Evolutionary conservation across 208 protist genomes (phyloP).

Genomic region (Wallacemonas rigidus): DNA sequence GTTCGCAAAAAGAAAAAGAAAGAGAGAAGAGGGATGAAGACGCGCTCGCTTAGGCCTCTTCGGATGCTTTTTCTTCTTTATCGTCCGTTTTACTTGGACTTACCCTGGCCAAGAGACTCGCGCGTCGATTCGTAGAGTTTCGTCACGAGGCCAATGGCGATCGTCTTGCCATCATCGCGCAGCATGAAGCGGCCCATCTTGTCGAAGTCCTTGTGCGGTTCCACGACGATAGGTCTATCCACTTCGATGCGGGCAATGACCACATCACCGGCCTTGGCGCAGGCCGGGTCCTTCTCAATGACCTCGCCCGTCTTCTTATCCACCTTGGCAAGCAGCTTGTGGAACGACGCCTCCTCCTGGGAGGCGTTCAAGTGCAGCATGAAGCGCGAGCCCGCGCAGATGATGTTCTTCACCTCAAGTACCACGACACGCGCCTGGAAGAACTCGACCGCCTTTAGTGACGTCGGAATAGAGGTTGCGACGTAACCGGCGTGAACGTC

Average conservation of each 20-base stretch:
- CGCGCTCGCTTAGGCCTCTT: too few relatives aligned
- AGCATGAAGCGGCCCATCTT: slow-evolving; percentile 97
- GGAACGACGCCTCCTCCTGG: slow-evolving; percentile 92
- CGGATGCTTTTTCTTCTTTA: too few relatives aligned
- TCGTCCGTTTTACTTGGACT: slow-evolving; percentile 11
- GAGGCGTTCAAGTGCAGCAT: slow-evolving; percentile 96
- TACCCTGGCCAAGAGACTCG: slow-evolving; percentile 62
- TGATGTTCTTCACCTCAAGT: slow-evolving; percentile 95
- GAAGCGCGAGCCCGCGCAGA: slow-evolving; percentile 92
- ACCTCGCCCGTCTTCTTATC: slow-evolving; percentile 93
- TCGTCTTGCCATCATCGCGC: slow-evolving; percentile 94
- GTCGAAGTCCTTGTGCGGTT: slow-evolving; percentile 93
- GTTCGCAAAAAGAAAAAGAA: not conserved
- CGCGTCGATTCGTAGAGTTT: slow-evolving; percentile 87
- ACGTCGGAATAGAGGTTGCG: slow-evolving; percentile 83
- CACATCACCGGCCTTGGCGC: slow-evolving; percentile 92
- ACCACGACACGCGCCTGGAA: slow-evolving; percentile 96
- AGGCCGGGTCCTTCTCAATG: slow-evolving; percentile 92
- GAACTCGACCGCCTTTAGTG: slow-evolving; percentile 84
- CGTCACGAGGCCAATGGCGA: slow-evolving; percentile 89
- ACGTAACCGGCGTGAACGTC: slow-evolving; percentile 90
- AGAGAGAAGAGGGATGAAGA: not conserved
- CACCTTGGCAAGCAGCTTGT: slow-evolving; percentile 90
- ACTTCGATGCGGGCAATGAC: slow-evolving; percentile 93
- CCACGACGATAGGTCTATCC: slow-evolving; percentile 86